These are phyloP conservation scores for Jaltomata sinuosa DNA, from an alignment of 257 asterid species.

Conservation along the genomic window DNA sequence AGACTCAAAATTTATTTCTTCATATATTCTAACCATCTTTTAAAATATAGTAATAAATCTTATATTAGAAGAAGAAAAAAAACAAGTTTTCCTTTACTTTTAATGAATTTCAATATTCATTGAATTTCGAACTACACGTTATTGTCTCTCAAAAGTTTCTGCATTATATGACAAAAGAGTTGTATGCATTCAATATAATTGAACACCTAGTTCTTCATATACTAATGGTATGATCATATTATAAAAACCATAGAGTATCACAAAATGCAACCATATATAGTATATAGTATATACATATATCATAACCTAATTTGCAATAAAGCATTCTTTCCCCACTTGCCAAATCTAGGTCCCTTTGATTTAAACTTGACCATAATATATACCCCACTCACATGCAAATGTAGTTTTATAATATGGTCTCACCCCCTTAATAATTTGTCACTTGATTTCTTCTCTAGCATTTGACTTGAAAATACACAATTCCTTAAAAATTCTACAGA, in stretches of 20 bases:
- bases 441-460: background rate
- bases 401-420: background rate
- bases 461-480: background rate
- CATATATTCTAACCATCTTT: background rate
- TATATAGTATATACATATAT: background rate
- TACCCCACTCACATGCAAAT: constrained; percentile 5
- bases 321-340: background rate
- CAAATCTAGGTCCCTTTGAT: background rate
- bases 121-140: background rate
- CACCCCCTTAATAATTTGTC: background rate
- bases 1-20: background rate
- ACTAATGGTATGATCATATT: background rate
- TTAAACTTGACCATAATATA: background rate
- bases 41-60: background rate
- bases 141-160: background rate
- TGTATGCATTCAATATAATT: background rate
- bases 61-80: background rate
- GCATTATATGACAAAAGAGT: background rate
- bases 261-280: background rate
- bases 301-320: background rate
- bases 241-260: background rate
- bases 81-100: background rate
- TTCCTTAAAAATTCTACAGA: background rate
- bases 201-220: background rate
- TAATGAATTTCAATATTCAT: background rate